Evolutionary conservation across 2,329 filamentous ascomycete genomes (phyloP).

Genomic region (Exophiala sideris): DNA sequence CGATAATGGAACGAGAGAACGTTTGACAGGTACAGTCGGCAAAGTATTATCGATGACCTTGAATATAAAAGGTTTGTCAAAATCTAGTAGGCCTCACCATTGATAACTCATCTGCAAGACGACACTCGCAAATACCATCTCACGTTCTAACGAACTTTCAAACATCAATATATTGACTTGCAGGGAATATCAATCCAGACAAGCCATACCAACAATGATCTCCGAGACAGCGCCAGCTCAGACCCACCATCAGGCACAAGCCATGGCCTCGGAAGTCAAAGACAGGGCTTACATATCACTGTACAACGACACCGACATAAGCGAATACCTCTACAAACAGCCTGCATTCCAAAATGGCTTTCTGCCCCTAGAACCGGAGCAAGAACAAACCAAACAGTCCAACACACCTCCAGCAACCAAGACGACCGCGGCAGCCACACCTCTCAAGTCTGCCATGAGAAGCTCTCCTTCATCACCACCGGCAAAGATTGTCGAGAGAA

Average conservation of each 20-base stretch:
- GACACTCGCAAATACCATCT: not conserved
- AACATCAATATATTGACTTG: not conserved
- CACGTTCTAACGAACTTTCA: not conserved
- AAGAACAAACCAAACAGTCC: conserved; percentile 2
- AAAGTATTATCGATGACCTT: not conserved
- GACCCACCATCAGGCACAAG: not conserved
- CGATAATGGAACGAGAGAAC: too few relatives aligned
- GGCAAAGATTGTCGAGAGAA: conserved; percentile 1
- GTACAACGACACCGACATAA: conserved; percentile 23
- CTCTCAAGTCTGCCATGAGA: conserved; percentile 1
- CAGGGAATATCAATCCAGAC: not conserved
- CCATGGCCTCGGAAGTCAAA: conserved; percentile 2
- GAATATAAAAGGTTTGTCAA: not conserved
- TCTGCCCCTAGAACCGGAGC: conserved; percentile 13
- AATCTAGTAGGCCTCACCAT: not conserved
- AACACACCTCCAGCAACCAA: conserved; percentile 14
- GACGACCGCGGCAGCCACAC: not conserved
- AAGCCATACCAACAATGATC: conserved; percentile 12
- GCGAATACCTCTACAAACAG: conserved; percentile 17
- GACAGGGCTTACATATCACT: conserved; percentile 17
- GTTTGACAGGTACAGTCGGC: too few relatives aligned
- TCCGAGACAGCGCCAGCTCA: conserved; percentile 15
- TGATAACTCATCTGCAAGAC: too few relatives aligned
- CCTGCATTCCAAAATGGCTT: conserved; percentile 15
- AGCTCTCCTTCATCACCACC: not conserved